phyloP scores from a whole-genome alignment of 768 basidiomycete species.

The Pholiota conissans region DNA sequence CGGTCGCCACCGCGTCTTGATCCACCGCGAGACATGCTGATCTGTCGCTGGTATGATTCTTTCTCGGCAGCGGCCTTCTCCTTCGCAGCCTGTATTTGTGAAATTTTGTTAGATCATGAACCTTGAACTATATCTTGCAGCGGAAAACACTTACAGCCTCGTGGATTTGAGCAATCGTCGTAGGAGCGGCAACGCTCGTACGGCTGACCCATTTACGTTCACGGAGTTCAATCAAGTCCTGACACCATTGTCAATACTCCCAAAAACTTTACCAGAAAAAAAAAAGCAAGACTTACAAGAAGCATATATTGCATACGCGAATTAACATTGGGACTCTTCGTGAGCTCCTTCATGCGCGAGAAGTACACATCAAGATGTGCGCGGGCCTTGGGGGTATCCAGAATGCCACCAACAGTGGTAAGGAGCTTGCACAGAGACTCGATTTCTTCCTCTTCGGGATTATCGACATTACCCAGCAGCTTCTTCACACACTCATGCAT shows the following conservation, averaged over 20 bases:
- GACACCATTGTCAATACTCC: too few species aligned
- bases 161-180: slow-evolving; percentile 88
- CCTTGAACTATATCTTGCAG: neutral
- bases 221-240: slow-evolving; percentile 93
- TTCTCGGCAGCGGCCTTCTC: slow-evolving; percentile 71
- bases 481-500: slow-evolving; percentile 99
- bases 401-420: slow-evolving; percentile 79
- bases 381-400: slow-evolving; percentile 81
- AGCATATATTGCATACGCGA: slow-evolving; percentile 96
- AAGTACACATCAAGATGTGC: slow-evolving; percentile 94
- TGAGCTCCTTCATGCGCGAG: slow-evolving; percentile 81
- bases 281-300: slow-evolving; percentile 55
- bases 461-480: slow-evolving; percentile 87
- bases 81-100: slow-evolving; percentile 65
- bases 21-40: slow-evolving; percentile 86
- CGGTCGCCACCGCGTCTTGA: slow-evolving; percentile 85
- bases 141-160: slow-evolving; percentile 60
- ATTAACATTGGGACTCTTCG: slow-evolving; percentile 71
- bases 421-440: slow-evolving; percentile 94
- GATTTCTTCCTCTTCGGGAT: slow-evolving; percentile 97
- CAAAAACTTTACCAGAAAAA: too few species aligned
- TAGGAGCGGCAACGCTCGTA: slow-evolving; percentile 71
- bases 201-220: slow-evolving; percentile 80
- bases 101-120: slow-evolving; percentile 1
- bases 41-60: slow-evolving; percentile 56